These are phyloP conservation scores for Batkoa obscura DNA, from an alignment of 371 early-diverging fungal genomes.

Conservation along the genomic window DNA sequence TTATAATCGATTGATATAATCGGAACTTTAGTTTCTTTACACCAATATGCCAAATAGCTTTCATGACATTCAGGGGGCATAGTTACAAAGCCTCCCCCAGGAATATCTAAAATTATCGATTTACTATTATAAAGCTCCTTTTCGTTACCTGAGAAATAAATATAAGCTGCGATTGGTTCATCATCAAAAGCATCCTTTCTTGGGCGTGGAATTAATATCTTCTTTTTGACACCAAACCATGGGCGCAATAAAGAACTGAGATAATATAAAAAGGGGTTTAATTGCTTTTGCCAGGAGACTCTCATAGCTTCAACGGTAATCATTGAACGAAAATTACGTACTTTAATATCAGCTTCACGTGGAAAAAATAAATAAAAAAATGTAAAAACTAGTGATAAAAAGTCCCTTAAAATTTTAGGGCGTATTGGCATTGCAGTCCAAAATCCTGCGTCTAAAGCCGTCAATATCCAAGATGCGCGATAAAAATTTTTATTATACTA, in stretches of 20 bases:
- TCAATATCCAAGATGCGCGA: slow-evolving; percentile 79
- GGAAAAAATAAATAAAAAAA: slow-evolving; percentile 71
- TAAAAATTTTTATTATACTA: slow-evolving; percentile 84
- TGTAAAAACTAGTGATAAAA: slow-evolving; percentile 53
- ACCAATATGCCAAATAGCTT: slow-evolving; percentile 46
- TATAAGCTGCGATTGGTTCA: slow-evolving; percentile 10
- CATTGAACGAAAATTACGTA: slow-evolving; percentile 49
- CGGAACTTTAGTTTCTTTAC: slow-evolving; percentile 35
- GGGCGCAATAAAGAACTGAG: slow-evolving; percentile 28
- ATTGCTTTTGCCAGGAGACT: slow-evolving; percentile 71
- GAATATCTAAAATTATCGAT: slow-evolving; percentile 29
- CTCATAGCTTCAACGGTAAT: slow-evolving; percentile 79
- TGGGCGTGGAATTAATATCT: slow-evolving; percentile 31
- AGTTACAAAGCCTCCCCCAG: slow-evolving; percentile 55
- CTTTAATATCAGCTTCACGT: slow-evolving; percentile 69
- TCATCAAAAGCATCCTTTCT: slow-evolving; percentile 11
- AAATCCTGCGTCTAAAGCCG: slow-evolving; percentile 88
- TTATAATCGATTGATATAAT: slow-evolving; percentile 76
- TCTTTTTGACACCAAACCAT: slow-evolving; percentile 25
- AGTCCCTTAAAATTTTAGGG: slow-evolving; percentile 52
- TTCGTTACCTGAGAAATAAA: slow-evolving; percentile 16
- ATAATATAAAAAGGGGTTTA: slow-evolving; percentile 41
- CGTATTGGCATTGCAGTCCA: slow-evolving; percentile 72
- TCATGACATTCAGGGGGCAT: slow-evolving; percentile 63
- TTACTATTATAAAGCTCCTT: slow-evolving; percentile 11